A percentile compares a stretch with the other conserved stretches of the same genome.
Conservation (phyloP, 1,284 basidiomycete genomes). For the Pisolithus thermaeus region DNA sequence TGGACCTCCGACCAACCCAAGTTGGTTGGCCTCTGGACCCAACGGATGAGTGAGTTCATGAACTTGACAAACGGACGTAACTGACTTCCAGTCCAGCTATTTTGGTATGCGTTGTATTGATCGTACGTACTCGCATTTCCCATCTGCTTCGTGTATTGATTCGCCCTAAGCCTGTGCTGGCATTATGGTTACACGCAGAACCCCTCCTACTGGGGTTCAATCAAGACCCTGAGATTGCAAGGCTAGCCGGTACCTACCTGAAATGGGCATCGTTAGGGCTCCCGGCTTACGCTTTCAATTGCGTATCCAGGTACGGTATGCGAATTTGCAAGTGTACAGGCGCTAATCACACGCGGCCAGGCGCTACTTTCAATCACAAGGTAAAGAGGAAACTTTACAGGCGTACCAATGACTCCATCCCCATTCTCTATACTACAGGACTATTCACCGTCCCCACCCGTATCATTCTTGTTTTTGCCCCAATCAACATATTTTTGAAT, state of each 20-base stretch:
- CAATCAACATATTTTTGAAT: slow-evolving; percentile 79
- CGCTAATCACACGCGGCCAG: slow-evolving; percentile 28
- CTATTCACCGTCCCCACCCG: slow-evolving; percentile 83
- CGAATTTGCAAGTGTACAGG: background rate
- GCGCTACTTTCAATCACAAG: slow-evolving; percentile 85
- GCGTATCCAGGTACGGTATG: slow-evolving; percentile 47
- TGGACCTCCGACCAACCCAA: slow-evolving; percentile 84
- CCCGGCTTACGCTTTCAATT: slow-evolving; percentile 83
- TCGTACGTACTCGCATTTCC: slow-evolving; percentile 36
- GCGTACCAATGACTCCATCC: background rate
- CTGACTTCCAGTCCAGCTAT: background rate
- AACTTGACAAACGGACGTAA: background rate
- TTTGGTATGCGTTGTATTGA: slow-evolving; percentile 21
- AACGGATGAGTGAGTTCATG: slow-evolving; percentile 67
- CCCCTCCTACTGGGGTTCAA: slow-evolving; percentile 70
- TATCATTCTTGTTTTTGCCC: slow-evolving; percentile 77
- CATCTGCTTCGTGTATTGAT: background rate
- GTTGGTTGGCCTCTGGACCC: slow-evolving; percentile 86
- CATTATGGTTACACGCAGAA: slow-evolving; percentile 80
- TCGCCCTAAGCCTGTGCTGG: slow-evolving; percentile 46
- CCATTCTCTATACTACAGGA: slow-evolving; percentile 29
- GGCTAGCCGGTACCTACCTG: slow-evolving; percentile 71
- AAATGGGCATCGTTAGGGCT: slow-evolving; percentile 73
- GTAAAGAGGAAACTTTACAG: slow-evolving; percentile 23
- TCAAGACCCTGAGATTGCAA: slow-evolving; percentile 83